Evolutionary conservation across 2,329 filamentous ascomycete genomes (phyloP).

Genomic region (Monosporascus cannonballus): DNA sequence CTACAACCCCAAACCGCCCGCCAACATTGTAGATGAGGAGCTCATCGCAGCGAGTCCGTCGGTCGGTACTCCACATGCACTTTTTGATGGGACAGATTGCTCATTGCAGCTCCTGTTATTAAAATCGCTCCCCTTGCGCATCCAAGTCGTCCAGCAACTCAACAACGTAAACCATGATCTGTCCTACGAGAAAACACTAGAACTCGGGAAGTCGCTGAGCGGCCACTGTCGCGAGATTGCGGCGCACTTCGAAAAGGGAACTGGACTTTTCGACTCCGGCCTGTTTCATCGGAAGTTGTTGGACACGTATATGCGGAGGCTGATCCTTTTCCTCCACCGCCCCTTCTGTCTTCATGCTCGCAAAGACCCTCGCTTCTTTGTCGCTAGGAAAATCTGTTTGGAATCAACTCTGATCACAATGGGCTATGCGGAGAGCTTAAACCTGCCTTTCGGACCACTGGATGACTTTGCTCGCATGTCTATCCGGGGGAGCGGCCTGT

Average conservation of each 20-base stretch:
- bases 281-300: slow-evolving; percentile 19
- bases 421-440: slow-evolving; percentile 11
- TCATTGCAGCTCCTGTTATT: slow-evolving; percentile 16
- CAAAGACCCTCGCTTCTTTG: slow-evolving; percentile 15
- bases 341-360: slow-evolving; percentile 15
- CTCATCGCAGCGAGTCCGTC: not conserved
- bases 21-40: slow-evolving; percentile 15
- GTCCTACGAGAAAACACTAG: slow-evolving; percentile 10
- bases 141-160: slow-evolving; percentile 13
- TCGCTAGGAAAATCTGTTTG: slow-evolving; percentile 18
- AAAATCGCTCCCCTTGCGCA: slow-evolving; percentile 15
- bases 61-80: not conserved
- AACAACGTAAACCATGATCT: slow-evolving; percentile 9
- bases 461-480: slow-evolving; percentile 15
- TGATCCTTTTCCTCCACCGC: slow-evolving; percentile 18
- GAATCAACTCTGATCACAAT: slow-evolving; percentile 17
- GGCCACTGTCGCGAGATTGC: slow-evolving; percentile 16
- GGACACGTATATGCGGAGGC: slow-evolving; percentile 18
- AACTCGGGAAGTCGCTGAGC: slow-evolving; percentile 9
- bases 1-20: slow-evolving; percentile 11
- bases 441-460: not conserved
- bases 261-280: not conserved
- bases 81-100: slow-evolving; percentile 11
- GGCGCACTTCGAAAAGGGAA: slow-evolving; percentile 7
- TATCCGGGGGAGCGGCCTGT: slow-evolving; percentile 15